Evolutionary conservation across 2,329 filamentous ascomycete species (phyloP).

Genomic region (Diaporthe humulicola): DNA sequence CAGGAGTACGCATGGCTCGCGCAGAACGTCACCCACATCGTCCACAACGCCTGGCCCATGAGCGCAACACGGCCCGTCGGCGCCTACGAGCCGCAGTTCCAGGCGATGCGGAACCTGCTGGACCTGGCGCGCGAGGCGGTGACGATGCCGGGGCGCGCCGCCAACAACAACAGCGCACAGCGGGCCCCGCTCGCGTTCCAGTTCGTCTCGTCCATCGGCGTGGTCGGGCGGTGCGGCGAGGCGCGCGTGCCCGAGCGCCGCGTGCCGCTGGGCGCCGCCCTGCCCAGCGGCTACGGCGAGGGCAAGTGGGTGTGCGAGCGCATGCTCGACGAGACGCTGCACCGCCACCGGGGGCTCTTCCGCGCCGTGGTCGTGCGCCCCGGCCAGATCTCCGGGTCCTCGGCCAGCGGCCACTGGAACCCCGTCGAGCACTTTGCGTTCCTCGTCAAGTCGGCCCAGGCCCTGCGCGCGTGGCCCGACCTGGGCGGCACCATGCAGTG

Average conservation of each 20-base stretch:
- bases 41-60: conserved; percentile 63
- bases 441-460: conserved; percentile 63
- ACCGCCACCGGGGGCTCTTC: conserved; percentile 55
- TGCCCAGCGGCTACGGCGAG: conserved; percentile 64
- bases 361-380: conserved; percentile 58
- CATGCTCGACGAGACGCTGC: conserved; percentile 62
- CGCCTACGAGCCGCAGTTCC: conserved; percentile 58
- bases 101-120: conserved; percentile 60
- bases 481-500: conserved; percentile 57
- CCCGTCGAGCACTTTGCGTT: conserved; percentile 63
- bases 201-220: conserved; percentile 55
- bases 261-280: conserved; percentile 53
- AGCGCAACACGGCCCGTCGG: conserved; percentile 53
- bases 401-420: conserved; percentile 66
- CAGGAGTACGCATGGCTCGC: conserved; percentile 53
- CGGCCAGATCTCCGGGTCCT: conserved; percentile 67
- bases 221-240: conserved; percentile 48
- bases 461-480: conserved; percentile 55
- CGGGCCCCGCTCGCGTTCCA: conserved; percentile 58
- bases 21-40: neutral
- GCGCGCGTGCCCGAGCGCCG: conserved; percentile 56
- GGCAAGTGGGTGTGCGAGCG: conserved; percentile 65
- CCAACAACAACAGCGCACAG: conserved; percentile 51
- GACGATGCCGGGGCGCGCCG: conserved; percentile 46
- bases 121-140: conserved; percentile 58